Evolutionary conservation across 305 asterid species (phyloP).

Genomic region (Solanum aculeatissimum): DNA sequence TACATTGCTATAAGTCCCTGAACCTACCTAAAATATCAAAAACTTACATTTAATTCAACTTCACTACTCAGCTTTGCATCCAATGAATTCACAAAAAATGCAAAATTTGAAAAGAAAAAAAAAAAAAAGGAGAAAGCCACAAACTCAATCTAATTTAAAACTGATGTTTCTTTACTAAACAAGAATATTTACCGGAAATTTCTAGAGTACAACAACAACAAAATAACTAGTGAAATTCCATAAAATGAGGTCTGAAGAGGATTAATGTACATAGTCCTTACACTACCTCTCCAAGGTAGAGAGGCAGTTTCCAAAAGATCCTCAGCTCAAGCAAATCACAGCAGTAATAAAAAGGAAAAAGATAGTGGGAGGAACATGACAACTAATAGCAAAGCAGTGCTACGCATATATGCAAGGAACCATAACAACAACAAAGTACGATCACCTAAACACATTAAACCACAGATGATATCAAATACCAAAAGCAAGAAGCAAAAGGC

Average conservation of each 20-base stretch:
- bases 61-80: not conserved
- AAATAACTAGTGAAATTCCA: no score
- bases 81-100: not conserved
- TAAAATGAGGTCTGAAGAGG: not conserved
- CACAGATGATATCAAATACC: not conserved
- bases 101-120: no score
- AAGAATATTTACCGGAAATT: not conserved
- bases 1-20: conserved; percentile 56
- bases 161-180: not conserved
- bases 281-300: not conserved
- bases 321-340: not conserved
- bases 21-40: conserved; percentile 28
- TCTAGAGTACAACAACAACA: not conserved
- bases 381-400: not conserved
- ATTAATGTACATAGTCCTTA: no score
- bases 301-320: not conserved
- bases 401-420: not conserved
- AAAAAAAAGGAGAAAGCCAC: not conserved
- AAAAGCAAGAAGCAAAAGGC: not conserved
- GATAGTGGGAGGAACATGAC: not conserved
- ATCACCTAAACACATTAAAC: not conserved
- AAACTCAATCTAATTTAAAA: not conserved
- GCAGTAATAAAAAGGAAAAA: not conserved
- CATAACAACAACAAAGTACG: not conserved
- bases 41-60: not conserved